A percentile compares a stretch with the other conserved stretches of the same genome.
Evolutionary conservation across 1,284 basidiomycete genomes (phyloP).

Genomic region (Takashimella tepidaria): DNA sequence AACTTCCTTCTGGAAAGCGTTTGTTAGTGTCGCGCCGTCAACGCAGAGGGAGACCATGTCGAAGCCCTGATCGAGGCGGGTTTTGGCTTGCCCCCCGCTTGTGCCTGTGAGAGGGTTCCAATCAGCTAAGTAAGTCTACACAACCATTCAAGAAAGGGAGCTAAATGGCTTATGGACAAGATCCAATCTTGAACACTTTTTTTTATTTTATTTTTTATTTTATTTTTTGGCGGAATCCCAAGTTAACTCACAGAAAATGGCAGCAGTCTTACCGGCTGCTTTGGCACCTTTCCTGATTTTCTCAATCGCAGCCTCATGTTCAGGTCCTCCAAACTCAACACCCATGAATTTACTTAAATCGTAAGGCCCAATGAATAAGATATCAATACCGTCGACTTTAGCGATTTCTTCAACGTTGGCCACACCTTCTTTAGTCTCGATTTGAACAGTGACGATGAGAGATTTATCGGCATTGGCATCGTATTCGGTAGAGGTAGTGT

Average conservation of each 20-base stretch:
- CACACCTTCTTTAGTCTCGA: constrained; percentile 59
- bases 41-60: constrained; percentile 43
- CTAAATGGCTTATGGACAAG: too few species aligned
- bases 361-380: constrained; percentile 63
- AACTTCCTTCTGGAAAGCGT: constrained; percentile 24
- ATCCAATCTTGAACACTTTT: too few species aligned
- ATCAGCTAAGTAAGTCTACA: too few species aligned
- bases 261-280: constrained; percentile 56
- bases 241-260: constrained; percentile 45
- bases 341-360: constrained; percentile 53
- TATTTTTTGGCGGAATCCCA: too few species aligned
- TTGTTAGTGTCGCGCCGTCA: constrained; percentile 24
- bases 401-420: constrained; percentile 60
- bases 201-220: too few species aligned
- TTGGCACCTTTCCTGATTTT: constrained; percentile 56
- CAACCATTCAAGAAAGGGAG: too few species aligned
- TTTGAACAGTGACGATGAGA: constrained; percentile 60
- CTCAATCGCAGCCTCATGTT: constrained; percentile 57
- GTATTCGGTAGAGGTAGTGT: constrained; percentile 50
- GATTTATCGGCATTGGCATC: constrained; percentile 55
- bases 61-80: constrained; percentile 56
- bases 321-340: constrained; percentile 22
- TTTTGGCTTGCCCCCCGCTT: constrained; percentile 53
- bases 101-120: constrained; percentile 54
- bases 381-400: constrained; percentile 58